Evolutionary conservation across 495 filamentous ascomycete genomes (phyloP).

Genomic region (Tuber borchii): DNA sequence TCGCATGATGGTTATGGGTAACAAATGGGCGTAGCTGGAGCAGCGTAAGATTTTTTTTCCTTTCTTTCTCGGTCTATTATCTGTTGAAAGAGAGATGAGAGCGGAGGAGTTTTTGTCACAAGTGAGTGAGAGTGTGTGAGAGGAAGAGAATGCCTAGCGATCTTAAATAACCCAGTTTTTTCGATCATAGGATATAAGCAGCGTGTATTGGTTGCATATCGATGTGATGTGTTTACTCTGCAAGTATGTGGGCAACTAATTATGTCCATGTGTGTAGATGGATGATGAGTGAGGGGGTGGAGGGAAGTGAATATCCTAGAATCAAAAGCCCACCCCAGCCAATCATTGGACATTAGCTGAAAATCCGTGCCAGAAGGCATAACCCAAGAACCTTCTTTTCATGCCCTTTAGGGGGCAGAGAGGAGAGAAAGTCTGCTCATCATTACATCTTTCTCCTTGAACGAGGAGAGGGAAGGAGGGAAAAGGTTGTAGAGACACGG

Average conservation of each 20-base stretch:
- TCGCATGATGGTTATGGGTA: background rate
- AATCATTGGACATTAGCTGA: background rate
- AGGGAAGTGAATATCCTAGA: background rate
- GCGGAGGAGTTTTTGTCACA: background rate
- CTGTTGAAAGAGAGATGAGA: background rate
- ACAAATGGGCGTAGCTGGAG: background rate
- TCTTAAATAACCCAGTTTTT: background rate
- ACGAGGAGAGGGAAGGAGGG: background rate
- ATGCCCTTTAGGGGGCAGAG: background rate
- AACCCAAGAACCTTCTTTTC: background rate
- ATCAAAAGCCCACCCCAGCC: background rate
- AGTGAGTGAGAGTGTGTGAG: background rate
- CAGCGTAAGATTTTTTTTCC: background rate
- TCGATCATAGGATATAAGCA: background rate
- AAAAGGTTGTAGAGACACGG: background rate
- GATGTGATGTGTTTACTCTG: too few species aligned
- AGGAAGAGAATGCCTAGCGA: background rate
- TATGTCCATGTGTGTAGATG: slow-evolving; percentile 4
- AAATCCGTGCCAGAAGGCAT: background rate
- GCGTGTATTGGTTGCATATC: background rate
- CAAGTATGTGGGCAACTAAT: background rate
- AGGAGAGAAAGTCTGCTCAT: background rate
- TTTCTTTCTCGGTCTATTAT: background rate
- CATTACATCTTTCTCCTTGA: background rate
- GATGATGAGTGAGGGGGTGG: background rate